phyloP scores from a whole-genome alignment of 352 stramenopile species.

The Phytophthora nicotianae region DNA sequence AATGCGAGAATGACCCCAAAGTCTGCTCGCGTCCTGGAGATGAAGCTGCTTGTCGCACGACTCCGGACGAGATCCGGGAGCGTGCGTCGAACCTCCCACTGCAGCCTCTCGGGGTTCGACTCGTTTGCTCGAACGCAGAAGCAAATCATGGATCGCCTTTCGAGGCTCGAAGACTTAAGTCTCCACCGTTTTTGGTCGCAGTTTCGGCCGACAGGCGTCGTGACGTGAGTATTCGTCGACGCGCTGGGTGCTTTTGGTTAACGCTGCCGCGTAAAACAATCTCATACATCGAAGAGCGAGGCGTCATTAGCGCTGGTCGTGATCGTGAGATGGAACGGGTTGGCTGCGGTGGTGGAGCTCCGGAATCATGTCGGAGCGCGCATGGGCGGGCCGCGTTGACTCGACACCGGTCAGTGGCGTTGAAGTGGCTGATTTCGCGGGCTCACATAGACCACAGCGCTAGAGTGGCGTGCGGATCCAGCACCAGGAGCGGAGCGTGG shows the following conservation, averaged over 20 bases:
- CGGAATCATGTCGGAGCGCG: conserved; percentile 11
- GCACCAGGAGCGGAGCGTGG: conserved; percentile 12
- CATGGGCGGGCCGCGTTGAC: conserved; percentile 18
- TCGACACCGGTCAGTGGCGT: conserved; percentile 5
- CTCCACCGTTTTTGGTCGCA: not conserved
- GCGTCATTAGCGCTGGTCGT: not conserved
- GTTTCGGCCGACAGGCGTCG: conserved; percentile 22
- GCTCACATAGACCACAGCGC: conserved; percentile 4
- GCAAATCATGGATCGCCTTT: conserved; percentile 17
- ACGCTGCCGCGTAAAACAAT: not conserved
- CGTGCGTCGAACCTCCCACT: conserved; percentile 36
- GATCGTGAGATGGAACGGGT: not conserved
- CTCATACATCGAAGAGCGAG: not conserved
- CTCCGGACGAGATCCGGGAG: conserved; percentile 22
- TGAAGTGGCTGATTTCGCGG: conserved; percentile 2
- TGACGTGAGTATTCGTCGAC: not conserved
- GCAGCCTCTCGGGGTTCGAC: conserved; percentile 9
- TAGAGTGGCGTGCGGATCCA: conserved; percentile 5
- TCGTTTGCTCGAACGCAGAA: conserved; percentile 19
- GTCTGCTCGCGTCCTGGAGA: not conserved
- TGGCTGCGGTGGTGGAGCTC: not conserved
- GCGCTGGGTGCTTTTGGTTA: not conserved
- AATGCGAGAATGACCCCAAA: conserved; percentile 32
- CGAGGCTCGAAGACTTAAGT: conserved; percentile 4
- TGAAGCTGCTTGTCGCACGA: conserved; percentile 21